phyloP scores from a whole-genome alignment of 805 yeast genomes.

The Clavispora santaluciae region DNA sequence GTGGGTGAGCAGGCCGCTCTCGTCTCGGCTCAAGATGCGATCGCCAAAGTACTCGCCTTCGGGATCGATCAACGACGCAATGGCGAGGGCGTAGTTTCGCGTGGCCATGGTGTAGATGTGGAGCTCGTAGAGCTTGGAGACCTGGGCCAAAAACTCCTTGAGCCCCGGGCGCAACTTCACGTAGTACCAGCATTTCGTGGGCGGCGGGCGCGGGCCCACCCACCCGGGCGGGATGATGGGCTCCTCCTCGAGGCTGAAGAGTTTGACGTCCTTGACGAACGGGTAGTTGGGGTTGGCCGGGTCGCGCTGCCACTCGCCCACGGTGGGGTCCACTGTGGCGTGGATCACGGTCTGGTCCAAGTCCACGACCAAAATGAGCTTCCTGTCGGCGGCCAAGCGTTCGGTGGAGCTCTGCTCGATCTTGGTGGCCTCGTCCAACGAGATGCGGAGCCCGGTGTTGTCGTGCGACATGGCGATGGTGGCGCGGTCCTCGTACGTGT shows the following conservation, averaged over 20 bases:
- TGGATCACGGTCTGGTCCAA: conserved; percentile 96
- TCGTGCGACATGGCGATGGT: conserved; percentile 89
- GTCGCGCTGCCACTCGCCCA: conserved; percentile 92
- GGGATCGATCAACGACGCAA: conserved; percentile 90
- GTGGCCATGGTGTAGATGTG: conserved; percentile 99
- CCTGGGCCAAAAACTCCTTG: conserved; percentile 59
- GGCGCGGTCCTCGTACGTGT: conserved; percentile 65
- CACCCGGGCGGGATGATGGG: conserved; percentile 52
- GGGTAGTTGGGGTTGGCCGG: conserved; percentile 79
- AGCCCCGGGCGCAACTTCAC: conserved; percentile 91
- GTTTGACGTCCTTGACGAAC: conserved; percentile 74
- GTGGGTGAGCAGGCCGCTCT: conserved; percentile 87
- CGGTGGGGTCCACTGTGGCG: conserved; percentile 96
- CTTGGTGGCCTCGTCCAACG: conserved; percentile 79
- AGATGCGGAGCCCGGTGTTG: conserved; percentile 75
- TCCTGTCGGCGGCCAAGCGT: conserved; percentile 55
- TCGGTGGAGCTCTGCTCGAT: conserved; percentile 67
- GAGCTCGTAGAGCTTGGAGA: conserved; percentile 70
- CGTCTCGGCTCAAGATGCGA: conserved; percentile 87
- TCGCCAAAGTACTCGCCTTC: conserved; percentile 83
- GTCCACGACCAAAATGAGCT: conserved; percentile 89
- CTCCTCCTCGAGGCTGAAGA: conserved; percentile 77
- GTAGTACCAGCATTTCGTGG: conserved; percentile 76
- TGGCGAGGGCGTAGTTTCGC: conserved; percentile 82
- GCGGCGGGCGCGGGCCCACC: conserved; percentile 56